These are phyloP conservation scores for Aspergillus affinis DNA, from an alignment of 495 filamentous ascomycete species.

Conservation along the genomic window DNA sequence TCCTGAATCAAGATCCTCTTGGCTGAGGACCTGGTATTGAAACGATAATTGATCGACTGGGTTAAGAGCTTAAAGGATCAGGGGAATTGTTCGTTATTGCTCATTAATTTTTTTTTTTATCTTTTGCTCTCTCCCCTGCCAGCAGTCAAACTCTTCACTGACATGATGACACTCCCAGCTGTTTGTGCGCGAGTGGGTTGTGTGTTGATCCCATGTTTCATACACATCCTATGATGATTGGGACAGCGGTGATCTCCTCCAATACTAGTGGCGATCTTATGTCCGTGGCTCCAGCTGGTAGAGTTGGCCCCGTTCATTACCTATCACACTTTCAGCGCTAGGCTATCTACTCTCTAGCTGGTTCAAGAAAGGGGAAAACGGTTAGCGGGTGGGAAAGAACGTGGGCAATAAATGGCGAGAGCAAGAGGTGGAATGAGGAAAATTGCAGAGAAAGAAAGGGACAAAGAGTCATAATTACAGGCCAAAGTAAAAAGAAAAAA, in stretches of 20 bases:
- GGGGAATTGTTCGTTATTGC: no score
- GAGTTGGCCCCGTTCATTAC: slow-evolving; percentile 14
- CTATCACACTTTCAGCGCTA: slow-evolving; percentile 16
- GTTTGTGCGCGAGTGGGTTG: not conserved
- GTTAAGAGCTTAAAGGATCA: no score
- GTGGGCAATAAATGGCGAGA: not conserved
- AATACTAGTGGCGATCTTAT: slow-evolving; percentile 31
- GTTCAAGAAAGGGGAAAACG: not conserved
- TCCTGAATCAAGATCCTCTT: not conserved
- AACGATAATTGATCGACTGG: no score
- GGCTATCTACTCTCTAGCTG: not conserved
- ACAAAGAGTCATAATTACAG: not conserved
- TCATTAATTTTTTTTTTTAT: no score
- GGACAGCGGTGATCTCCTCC: slow-evolving; percentile 28
- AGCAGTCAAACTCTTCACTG: not conserved
- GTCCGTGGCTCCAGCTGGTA: slow-evolving; percentile 15
- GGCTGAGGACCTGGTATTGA: not conserved
- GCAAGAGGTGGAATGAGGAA: no score
- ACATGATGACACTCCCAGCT: not conserved
- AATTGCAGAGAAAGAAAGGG: not conserved
- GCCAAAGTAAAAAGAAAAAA: not conserved
- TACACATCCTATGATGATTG: slow-evolving; percentile 21
- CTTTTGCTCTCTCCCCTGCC: not conserved
- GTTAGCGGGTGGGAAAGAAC: not conserved
- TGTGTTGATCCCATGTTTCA: slow-evolving; percentile 28